Base-by-base conservation (phyloP, 2,329 filamentous ascomycete species). In the Mollisia scopiformis region DNA sequence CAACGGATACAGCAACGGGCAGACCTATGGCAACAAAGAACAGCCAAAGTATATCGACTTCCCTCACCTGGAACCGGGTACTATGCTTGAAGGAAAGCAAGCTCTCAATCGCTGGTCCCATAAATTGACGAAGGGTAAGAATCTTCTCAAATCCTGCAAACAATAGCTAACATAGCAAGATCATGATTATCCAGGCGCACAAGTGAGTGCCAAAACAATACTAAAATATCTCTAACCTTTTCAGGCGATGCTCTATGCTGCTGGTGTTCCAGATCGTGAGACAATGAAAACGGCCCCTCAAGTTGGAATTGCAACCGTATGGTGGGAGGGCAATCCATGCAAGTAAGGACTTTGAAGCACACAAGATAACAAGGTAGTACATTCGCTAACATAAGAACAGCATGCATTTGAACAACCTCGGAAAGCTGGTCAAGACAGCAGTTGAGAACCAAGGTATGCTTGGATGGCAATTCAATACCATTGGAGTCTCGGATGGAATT, bases 241-340 rank as follows among this genome's bases (percentile, higher is more conserved):
- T 13, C 21, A 93, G 89, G 92, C 94, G 43, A 97, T 97, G 94
- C 84, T 98, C 23, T 98, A 96, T 77, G 93, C 91, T 14, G 93
- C 94, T 8, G 94, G 94, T 25, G 90, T 98, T 33, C 91, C 93
- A 1, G 86, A 92, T 72, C 83, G 87, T 70, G 82, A 95, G 58
- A 87, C 88, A 71, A 96, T 98, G 91, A 93, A 94, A 78, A 94
- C 84, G 59, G 90, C 90, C 56, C 92, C 94, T 13, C 94, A 98
- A 66, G 91, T 98, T 27, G 94, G 94, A 93, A 63, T 62, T 50
- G 33, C 57, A 2, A 59, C 55, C 28, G 58, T 62, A 16, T 61
- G 61, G 68, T 98, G 93, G 93, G 93, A 97, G 77, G 94, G 94
- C 28, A 97, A 97, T 74, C 92, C 94, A 37, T 97, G 93, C 86